A percentile compares a stretch with the other conserved stretches of the same genome.
Conservation (phyloP, 352 stramenopile genomes). For the Pythium dissotocum region DNA sequence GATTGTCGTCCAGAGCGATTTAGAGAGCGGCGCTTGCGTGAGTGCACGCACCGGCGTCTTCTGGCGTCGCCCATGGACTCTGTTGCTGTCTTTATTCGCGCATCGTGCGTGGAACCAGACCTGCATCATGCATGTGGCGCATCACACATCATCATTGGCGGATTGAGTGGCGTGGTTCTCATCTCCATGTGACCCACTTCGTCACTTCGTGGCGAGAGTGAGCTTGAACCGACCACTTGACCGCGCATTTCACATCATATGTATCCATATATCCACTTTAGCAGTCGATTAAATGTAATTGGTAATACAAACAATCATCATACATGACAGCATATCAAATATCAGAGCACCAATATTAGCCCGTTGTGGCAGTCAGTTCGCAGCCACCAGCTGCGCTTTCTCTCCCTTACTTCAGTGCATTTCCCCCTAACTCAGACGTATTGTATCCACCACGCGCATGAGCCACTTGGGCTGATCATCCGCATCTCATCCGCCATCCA, state of each 20-base stretch:
- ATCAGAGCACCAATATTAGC: background rate
- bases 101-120: background rate
- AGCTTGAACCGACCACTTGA: background rate
- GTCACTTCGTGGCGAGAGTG: slow-evolving; percentile 1
- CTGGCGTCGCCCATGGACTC: background rate
- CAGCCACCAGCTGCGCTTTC: background rate
- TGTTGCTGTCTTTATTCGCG: background rate
- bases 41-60: background rate
- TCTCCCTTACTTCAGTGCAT: background rate
- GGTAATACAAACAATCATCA: background rate
- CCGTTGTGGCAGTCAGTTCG: background rate
- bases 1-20: background rate
- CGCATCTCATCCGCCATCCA: slow-evolving; percentile 7
- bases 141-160: background rate
- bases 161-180: background rate
- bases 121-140: background rate
- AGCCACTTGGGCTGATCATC: background rate
- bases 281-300: background rate
- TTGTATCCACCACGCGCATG: slow-evolving; percentile 1
- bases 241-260: background rate
- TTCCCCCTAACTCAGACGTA: slow-evolving; percentile 3
- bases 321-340: background rate
- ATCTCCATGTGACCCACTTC: slow-evolving; percentile 6
- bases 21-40: background rate
- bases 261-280: background rate